Base-by-base conservation (phyloP, 2,329 filamentous ascomycete genomes). In the Falciphora oryzae region DNA sequence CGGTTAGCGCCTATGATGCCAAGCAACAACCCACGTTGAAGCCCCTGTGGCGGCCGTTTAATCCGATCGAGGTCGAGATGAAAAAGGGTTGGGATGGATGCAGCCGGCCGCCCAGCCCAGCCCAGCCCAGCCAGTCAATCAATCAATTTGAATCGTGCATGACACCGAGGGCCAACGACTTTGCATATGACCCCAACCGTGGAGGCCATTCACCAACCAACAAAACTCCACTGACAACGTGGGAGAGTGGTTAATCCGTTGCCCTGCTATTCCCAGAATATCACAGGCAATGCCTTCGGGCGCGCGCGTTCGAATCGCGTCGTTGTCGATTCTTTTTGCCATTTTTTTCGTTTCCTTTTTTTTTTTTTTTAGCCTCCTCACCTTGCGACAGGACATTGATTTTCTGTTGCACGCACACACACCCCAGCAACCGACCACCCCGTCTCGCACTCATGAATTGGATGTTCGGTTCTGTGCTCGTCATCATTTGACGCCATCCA, bases 201-300 rank as follows among this genome's bases (percentile, higher is more conserved):
- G 44, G 10, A 53, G 22, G 4, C 10, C 3, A n/a, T 6, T 25
- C 22, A 35, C 32, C 8, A 32, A 8, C 22, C 18, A 25, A n/a
- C 44, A 53, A 53, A 11, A 1, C 44, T n/a, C 44, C 44, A 53
- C 22, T n/a, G 44, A 53, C 44, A 53, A 53, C 44, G 44, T 53
- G 44, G 44, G 44, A 53, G 44, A 53, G 44, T 53, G 44, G 44
- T 53, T 53, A 53, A 53, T 53, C 44, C 44, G 44, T 53, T 53
- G 44, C 44, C 44, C 44, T 53, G 44, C 44, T 53, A 53, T 53
- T 53, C 44, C 44, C 44, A 53, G 44, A 53, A 53, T 53, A 53
- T 18, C 44, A 53, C 22, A 53, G 44, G 44, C 44, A 53, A 53
- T 53, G 44, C 44, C 44, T 53, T 53, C 44, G 44, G 44, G 44